Evolutionary conservation across 176 grass and related monocot species (phyloP), one percentile per base, ranked within the genome.

Genomic region (Bromus sterilis): DNA sequence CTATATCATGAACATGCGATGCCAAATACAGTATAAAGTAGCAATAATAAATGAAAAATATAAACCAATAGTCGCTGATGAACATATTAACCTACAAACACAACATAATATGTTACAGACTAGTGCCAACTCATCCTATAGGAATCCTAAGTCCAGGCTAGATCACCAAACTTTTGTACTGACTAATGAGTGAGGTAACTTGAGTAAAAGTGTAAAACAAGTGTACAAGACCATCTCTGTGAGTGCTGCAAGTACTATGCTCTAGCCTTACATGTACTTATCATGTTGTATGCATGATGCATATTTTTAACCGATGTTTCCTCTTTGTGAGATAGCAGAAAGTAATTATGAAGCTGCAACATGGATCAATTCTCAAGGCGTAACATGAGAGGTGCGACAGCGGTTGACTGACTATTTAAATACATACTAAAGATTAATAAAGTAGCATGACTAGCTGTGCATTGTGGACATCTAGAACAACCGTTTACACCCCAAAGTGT

Each of bases 21-120:
- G 23, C 24, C 31, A 71, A 74, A 84, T 74, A 74, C 35, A 88
- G 37, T 44, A 84, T 44, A 75, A 41, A 77, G 15, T 31, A 68
- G 26, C 26, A 88, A 68, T 3, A 56, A 57, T 11, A 66, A 18
- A 48, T 31, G 74, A 34, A 26, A 32, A 48, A 39, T 4, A 79
- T 85, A 80, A 80, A 56, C 25, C 16, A 56, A 56, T 80, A 83
- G 32, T 15, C 26, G 15, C 30, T 23, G 28, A 57, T 12, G 43
- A 60, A 39, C 39, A 78, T 64, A 74, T 35, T 63, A 78, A 26
- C 7, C 36, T 63, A 32, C n/a, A 63, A 78, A 44, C 26, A 56
- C 65, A 64, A 37, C 42, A 28, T 33, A 71, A 71, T 65, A 66
- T 46, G 67, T 16, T 67, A 66, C 14, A 58, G 9, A 42, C 65